Evolutionary conservation across 805 yeast genomes (phyloP).

Genomic region (Schwanniomyces pseudopolymorphus): DNA sequence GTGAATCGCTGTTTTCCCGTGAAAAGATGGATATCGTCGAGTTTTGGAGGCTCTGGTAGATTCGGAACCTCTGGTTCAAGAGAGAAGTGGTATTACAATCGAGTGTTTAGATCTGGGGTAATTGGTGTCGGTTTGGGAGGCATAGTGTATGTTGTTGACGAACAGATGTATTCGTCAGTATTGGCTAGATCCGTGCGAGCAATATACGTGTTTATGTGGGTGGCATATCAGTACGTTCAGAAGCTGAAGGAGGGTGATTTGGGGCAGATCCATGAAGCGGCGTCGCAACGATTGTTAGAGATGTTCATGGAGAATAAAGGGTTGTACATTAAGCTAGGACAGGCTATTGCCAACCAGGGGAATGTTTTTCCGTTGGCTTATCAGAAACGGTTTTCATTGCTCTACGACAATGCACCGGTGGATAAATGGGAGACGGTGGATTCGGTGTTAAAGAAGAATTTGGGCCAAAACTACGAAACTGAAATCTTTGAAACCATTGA

Average conservation of each 20-base stretch:
- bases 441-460: conserved; percentile 31
- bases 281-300: conserved; percentile 41
- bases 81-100: neutral
- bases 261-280: conserved; percentile 57
- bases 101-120: conserved; percentile 1
- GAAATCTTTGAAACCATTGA: conserved; percentile 46
- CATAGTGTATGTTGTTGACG: conserved; percentile 11
- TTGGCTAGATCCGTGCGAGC: conserved; percentile 53
- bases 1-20: neutral
- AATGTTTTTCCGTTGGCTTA: conserved; percentile 63
- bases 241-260: conserved; percentile 38
- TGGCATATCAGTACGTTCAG: conserved; percentile 61
- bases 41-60: neutral
- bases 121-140: conserved; percentile 9
- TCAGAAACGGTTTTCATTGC: conserved; percentile 53
- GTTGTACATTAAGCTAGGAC: conserved; percentile 74
- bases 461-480: conserved; percentile 43
- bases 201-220: conserved; percentile 42
- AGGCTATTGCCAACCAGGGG: conserved; percentile 76
- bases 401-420: conserved; percentile 69
- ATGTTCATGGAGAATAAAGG: conserved; percentile 37
- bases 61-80: neutral
- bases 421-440: conserved; percentile 53
- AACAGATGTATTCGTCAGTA: conserved; percentile 42
- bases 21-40: neutral